Percentiles rank a stretch among this genome's conserved stretches.
phyloP scores from a whole-genome alignment of 805 yeast genomes.

The Metschnikowia lunata region DNA sequence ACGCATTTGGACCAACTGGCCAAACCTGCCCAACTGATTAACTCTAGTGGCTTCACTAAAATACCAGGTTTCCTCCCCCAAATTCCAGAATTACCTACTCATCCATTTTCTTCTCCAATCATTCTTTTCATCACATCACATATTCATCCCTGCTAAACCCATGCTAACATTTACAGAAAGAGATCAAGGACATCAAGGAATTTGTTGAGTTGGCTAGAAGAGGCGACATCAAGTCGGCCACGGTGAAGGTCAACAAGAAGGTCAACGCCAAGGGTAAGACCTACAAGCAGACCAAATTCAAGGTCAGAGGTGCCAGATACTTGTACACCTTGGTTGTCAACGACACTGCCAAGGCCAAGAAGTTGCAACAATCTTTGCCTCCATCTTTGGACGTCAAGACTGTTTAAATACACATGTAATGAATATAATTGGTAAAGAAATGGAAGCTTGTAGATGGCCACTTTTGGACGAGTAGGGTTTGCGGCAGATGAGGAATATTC shows the following conservation, averaged over 20 bases:
- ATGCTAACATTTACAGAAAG: slow-evolving; percentile 38
- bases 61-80: too few relatives aligned
- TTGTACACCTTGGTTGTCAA: slow-evolving; percentile 93
- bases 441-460: too few relatives aligned
- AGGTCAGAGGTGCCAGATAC: slow-evolving; percentile 94
- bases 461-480: not conserved
- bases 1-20: too few relatives aligned
- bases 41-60: too few relatives aligned
- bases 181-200: slow-evolving; percentile 95
- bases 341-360: slow-evolving; percentile 96
- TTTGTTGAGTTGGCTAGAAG: slow-evolving; percentile 96
- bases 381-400: slow-evolving; percentile 75
- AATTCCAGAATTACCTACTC: not conserved
- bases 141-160: not conserved
- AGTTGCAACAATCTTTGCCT: slow-evolving; percentile 95
- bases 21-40: too few relatives aligned
- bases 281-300: slow-evolving; percentile 95
- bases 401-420: slow-evolving; percentile 27
- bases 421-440: slow-evolving; percentile 9
- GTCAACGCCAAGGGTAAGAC: slow-evolving; percentile 76
- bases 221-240: slow-evolving; percentile 89
- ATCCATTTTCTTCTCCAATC: not conserved
- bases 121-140: not conserved
- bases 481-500: too few relatives aligned
- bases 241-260: slow-evolving; percentile 90